Evolutionary conservation across 2,329 filamentous ascomycete species (phyloP), one percentile per base, ranked within the genome.

Genomic region (Arthroderma uncinatum): DNA sequence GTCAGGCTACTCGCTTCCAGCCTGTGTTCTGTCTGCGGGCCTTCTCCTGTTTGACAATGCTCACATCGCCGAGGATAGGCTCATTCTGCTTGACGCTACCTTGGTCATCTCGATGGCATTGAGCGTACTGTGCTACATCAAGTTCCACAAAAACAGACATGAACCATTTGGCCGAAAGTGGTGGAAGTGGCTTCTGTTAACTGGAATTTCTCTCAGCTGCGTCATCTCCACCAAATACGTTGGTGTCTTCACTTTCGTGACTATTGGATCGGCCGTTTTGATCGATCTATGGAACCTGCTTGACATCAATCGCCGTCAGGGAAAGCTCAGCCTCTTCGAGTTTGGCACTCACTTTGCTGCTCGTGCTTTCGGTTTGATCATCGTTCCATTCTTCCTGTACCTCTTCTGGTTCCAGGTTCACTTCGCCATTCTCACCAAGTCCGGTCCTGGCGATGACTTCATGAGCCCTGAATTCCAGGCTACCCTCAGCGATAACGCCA

Each of bases 391-490:
- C 79, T 79, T 97, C 67, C 94, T 98, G 74, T 98, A 98, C 74
- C 82, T 98, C 50, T 97, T 98, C 80, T 98, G 93, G 93, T 98
- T 98, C 84, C 93, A 98, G 79, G 91, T 98, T 30, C 93, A 98
- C 76, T 98, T 98, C 72, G 80, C 89, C 47, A 89, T 98, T 65
- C 80, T 98, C 61, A 86, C 77, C 63, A 82, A 85, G 59, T 97
- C 93, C 55, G 93, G 93, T 36, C 92, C 93, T 47, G 93, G 93
- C 56, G 93, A 98, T 69, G 92, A 97, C 68, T 98, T 98, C 76
- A 98, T 98, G 93, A 90, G 87, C 2, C 93, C 93, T 1, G 89
- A 93, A 68, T 98, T 98, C 77, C 93, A 98, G 76, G 91, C 95
- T 76, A 97, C 93, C 1, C 78, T 98, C 62, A 90, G 87, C 67